Conservation (phyloP, 345 rosid genomes). For the Bretschneidera sinensis region DNA sequence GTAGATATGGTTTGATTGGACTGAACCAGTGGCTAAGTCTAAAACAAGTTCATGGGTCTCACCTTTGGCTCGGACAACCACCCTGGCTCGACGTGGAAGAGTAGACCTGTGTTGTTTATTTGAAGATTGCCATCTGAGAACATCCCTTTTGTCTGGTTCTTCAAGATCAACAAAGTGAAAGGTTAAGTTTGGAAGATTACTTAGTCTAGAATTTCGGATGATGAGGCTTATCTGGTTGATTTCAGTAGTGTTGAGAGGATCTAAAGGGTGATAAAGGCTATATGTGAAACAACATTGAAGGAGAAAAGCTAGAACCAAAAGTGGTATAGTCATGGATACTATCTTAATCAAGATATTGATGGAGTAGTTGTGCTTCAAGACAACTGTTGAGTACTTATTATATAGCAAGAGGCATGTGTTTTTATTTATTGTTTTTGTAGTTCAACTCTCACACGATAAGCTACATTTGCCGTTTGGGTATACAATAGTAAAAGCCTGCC, state of each 20-base stretch:
- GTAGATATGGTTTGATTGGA: conserved; percentile 34
- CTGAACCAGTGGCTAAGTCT: conserved; percentile 32
- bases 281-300: conserved; percentile 22
- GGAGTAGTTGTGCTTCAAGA: conserved; percentile 13
- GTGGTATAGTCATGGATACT: conserved; percentile 30
- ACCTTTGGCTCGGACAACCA: conserved; percentile 45
- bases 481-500: too few relatives aligned
- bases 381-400: too few relatives aligned
- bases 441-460: too few relatives aligned
- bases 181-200: conserved; percentile 39
- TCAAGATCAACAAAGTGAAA: conserved; percentile 65
- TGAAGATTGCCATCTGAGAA: conserved; percentile 47
- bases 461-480: too few relatives aligned
- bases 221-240: conserved; percentile 44
- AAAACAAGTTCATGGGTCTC: conserved; percentile 49
- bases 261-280: conserved; percentile 56
- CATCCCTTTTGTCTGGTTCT: conserved; percentile 62
- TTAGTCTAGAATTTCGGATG: conserved; percentile 34
- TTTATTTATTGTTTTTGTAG: too few relatives aligned
- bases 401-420: too few relatives aligned
- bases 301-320: conserved; percentile 27
- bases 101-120: conserved; percentile 5
- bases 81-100: conserved; percentile 47
- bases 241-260: conserved; percentile 55
- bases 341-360: conserved; percentile 8